phyloP scores from a whole-genome alignment of 495 filamentous ascomycete genomes.

The Neurospora africana region DNA sequence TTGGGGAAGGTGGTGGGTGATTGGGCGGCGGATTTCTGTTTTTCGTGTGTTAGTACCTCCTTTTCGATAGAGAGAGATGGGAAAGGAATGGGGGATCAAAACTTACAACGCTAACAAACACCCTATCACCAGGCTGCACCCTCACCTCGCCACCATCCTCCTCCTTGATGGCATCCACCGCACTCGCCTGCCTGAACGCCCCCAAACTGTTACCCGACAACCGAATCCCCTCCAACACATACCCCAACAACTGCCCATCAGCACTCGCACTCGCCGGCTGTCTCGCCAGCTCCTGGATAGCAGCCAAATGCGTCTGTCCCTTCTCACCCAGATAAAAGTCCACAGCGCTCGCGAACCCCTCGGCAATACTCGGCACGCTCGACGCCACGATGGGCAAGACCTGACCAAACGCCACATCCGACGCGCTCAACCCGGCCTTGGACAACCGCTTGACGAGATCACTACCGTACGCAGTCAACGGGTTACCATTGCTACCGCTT shows the following conservation, averaged over 20 bases:
- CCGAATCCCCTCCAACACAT: conserved; percentile 43
- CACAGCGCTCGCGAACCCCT: conserved; percentile 63
- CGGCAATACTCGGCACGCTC: conserved; percentile 57
- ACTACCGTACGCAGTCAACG: conserved; percentile 56
- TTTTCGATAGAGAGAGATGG: conserved; percentile 15
- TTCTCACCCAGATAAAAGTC: conserved; percentile 62
- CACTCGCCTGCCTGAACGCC: conserved; percentile 41
- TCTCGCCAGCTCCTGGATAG: conserved; percentile 45
- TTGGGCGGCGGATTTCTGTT: conserved; percentile 51
- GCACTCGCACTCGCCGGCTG: conserved; percentile 19
- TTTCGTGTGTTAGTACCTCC: conserved; percentile 35
- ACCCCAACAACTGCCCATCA: conserved; percentile 36
- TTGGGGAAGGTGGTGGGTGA: conserved; percentile 58
- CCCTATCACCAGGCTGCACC: conserved; percentile 27
- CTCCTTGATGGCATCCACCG: conserved; percentile 39
- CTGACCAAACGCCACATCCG: conserved; percentile 66
- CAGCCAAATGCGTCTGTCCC: conserved; percentile 44
- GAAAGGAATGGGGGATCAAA: not conserved
- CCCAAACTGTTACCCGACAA: conserved; percentile 34
- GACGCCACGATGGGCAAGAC: conserved; percentile 41
- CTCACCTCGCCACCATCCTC: conserved; percentile 33
- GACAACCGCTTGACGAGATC: conserved; percentile 59
- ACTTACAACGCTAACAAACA: conserved; percentile 47
- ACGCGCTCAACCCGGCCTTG: conserved; percentile 50
- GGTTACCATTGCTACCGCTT: conserved; percentile 37